Evolutionary conservation across 306 rosid genomes (phyloP), one percentile per base, ranked within the genome.

Genomic region (Vigna reflexopilosa): DNA sequence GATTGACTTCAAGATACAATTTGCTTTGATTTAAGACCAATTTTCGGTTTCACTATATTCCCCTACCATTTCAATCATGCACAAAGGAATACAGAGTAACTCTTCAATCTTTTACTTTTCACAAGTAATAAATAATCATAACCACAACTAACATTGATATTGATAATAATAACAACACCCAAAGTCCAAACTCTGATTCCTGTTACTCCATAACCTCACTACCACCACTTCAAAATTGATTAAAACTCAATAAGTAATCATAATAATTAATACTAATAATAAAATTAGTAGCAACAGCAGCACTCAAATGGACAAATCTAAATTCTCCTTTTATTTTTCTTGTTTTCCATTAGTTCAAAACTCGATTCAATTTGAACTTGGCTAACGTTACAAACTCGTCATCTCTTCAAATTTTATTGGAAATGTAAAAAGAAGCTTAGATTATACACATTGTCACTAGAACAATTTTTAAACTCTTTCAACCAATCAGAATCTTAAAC

Each of bases 41-140:
- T 9, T 2, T 49, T 52, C 47, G 16, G 16, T 65, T 36, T 59
- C 16, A 26, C 65, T 58, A 55, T 67, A 19, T 36, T 8, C 75
- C 81, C 40, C 57, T 13, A 62, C 76, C 52, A 77, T 64, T 78
- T 78, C 79, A 78, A 61, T 71, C 22, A 32, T 15, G 42, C 38
- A 56, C 17, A 22, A 45, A 9, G 36, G 58, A 49, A 67, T 67
- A 64, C 26, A 34, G 71, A 84, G 36, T 16, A 26, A 49, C 20
- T 40, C 62, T 12, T 50, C 17, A 72, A 64, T 49, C 7, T 57
- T 30, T 40, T 24, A 66, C 40, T 54, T 70, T 9, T 36, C 38
- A 81, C 15, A 19, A 61, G 19, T 51, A 61, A 36, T 61, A 22
- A 48, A 30, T 75, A 56, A 56, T 30, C 36, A 50, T 66, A 6